phyloP scores from a whole-genome alignment of 805 yeast genomes.

The Candida suzukii region DNA sequence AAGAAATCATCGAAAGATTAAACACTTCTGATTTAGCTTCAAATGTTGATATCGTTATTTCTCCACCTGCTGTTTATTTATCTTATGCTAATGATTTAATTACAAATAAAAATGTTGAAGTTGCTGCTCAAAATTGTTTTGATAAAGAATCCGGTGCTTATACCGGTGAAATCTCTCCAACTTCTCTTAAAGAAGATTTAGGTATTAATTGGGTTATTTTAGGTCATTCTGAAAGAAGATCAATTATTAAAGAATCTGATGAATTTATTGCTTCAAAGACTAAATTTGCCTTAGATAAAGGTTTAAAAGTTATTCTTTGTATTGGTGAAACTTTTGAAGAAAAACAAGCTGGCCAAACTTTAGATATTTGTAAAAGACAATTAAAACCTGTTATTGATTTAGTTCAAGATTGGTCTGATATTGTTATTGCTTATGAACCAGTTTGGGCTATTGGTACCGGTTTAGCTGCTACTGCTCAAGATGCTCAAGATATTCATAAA shows the following conservation, averaged over 20 bases:
- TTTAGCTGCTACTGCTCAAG: conserved; percentile 96
- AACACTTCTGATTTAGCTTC: conserved; percentile 71
- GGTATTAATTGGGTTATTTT: conserved; percentile 92
- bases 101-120: conserved; percentile 64
- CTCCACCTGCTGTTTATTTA: conserved; percentile 95
- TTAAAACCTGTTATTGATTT: conserved; percentile 79
- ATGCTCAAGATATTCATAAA: conserved; percentile 93
- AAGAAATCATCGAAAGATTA: conserved; percentile 74
- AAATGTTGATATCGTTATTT: conserved; percentile 85
- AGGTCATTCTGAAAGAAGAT: conserved; percentile 99
- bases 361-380: conserved; percentile 84
- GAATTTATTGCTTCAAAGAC: conserved; percentile 91
- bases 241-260: conserved; percentile 83
- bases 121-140: conserved; percentile 90
- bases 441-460: conserved; percentile 99
- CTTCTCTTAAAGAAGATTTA: conserved; percentile 74
- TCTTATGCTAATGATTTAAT: conserved; percentile 63
- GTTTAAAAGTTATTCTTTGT: conserved; percentile 88
- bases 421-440: conserved; percentile 98
- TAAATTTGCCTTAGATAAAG: conserved; percentile 85
- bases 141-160: conserved; percentile 88
- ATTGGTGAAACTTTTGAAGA: conserved; percentile 97
- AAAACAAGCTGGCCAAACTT: conserved; percentile 82
- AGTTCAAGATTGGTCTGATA: conserved; percentile 79
- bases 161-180: conserved; percentile 95